phyloP scores from a whole-genome alignment of 2,329 filamentous ascomycete genomes.

The Chaetomiaceae sp. region DNA sequence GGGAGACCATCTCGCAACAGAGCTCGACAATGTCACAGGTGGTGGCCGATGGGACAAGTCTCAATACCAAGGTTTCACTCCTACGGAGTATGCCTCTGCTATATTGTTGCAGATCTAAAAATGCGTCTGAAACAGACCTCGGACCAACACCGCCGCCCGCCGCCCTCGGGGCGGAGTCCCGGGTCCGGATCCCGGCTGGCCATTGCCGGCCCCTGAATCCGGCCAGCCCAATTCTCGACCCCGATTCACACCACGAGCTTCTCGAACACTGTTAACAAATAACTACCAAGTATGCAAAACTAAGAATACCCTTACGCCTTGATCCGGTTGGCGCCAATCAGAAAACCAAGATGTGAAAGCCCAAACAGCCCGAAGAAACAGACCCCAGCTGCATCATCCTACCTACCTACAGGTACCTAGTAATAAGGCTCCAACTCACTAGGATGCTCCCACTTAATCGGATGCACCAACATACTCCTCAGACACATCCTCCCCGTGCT shows the following conservation, averaged over 20 bases:
- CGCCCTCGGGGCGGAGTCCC: not conserved
- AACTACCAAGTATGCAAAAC: too few relatives aligned
- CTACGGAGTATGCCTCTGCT: not conserved
- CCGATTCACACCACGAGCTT: too few relatives aligned
- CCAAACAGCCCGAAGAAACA: not conserved
- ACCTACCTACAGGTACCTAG: not conserved
- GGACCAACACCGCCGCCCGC: not conserved
- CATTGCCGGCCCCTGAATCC: not conserved
- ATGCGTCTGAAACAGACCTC: not conserved
- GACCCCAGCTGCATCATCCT: not conserved
- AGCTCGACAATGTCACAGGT: too few relatives aligned
- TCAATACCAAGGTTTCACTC: too few relatives aligned
- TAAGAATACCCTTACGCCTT: too few relatives aligned
- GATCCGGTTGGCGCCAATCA: not conserved
- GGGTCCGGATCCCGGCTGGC: too few relatives aligned
- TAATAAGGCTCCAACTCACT: slow-evolving; percentile 32
- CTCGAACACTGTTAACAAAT: too few relatives aligned
- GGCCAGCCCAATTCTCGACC: not conserved
- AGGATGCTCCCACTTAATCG: slow-evolving; percentile 64
- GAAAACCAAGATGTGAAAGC: not conserved
- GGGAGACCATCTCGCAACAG: too few relatives aligned
- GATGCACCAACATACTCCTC: slow-evolving; percentile 75
- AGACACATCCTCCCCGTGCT: slow-evolving; percentile 68
- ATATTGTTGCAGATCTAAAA: not conserved
- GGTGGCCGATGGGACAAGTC: too few relatives aligned